Evolutionary conservation across 768 basidiomycete species (phyloP).

Genomic region (Rhodotorula babjevae): DNA sequence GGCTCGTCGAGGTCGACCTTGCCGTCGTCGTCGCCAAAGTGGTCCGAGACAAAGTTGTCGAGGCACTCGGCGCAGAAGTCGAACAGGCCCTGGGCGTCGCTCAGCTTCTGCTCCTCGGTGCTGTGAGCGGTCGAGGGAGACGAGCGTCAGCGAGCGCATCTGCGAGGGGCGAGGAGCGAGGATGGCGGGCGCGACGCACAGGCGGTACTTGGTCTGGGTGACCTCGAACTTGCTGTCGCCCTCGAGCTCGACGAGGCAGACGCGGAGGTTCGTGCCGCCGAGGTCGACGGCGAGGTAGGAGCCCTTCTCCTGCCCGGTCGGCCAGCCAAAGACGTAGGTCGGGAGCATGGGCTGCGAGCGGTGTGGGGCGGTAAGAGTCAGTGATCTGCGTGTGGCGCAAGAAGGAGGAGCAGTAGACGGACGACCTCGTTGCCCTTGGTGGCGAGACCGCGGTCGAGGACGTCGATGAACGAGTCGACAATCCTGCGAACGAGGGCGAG

Average conservation of each 20-base stretch:
- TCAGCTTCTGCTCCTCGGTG: constrained; percentile 95
- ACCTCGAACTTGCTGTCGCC: constrained; percentile 96
- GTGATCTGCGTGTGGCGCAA: too few species aligned
- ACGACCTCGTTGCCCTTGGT: constrained; percentile 83
- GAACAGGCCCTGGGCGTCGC: constrained; percentile 89
- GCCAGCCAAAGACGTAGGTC: constrained; percentile 89
- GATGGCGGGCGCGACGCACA: constrained; percentile 46
- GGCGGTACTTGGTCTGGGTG: constrained; percentile 92
- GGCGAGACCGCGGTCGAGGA: constrained; percentile 76
- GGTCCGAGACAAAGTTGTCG: constrained; percentile 77
- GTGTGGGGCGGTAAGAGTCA: not conserved
- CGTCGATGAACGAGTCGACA: constrained; percentile 90
- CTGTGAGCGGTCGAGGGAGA: not conserved
- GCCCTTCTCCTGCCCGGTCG: constrained; percentile 79
- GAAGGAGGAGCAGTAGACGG: constrained; percentile 47
- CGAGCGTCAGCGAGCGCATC: not conserved
- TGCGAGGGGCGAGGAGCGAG: not conserved
- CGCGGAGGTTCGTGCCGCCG: constrained; percentile 81
- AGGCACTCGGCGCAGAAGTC: constrained; percentile 96
- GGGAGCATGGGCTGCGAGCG: constrained; percentile 98
- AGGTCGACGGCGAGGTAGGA: constrained; percentile 75
- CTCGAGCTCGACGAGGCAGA: constrained; percentile 86
- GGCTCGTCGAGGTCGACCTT: constrained; percentile 49
- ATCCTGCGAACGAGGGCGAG: constrained; percentile 57
- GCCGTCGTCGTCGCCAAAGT: constrained; percentile 53